Evolutionary conservation across 2,329 filamentous ascomycete genomes (phyloP), one percentile per base, ranked within the genome.

Genomic region (Beauveria sp.): DNA sequence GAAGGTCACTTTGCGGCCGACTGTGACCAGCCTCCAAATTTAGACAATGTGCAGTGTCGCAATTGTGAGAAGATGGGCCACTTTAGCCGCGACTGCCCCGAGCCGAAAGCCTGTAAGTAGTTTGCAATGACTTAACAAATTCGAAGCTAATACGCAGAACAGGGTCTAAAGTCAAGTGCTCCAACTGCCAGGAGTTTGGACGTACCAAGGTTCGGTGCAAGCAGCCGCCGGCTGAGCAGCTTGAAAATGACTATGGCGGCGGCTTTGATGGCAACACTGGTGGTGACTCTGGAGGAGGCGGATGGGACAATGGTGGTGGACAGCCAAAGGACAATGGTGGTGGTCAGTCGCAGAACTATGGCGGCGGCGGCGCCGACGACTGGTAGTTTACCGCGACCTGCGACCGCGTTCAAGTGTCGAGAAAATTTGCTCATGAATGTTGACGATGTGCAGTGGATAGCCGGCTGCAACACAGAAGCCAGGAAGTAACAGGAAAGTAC

Each of bases 11-110:
- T 79, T 49, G 72, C 76, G 64, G 76, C 75, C 20, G 80, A 84
- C 4, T 85, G 83, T 63, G 72, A 79, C 31, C 75, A 80, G 64
- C 75, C 74, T 51, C 74, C 73, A 48, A 77, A 77, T 68, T 72
- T 75, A 66, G 73, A 73, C 20, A 68, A 64, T 12, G 83, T 86
- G 3, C 81, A 75, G 10, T 91, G 88, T 74, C 83, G 82, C 64
- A 76, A 82, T 71, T 89, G 87, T 65, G 77, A 83, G 18, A 78
- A 83, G 65, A 76, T 78, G 63, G 86, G 86, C 3, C 87, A 89
- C 67, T 80, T 79, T 65, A 79, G 84, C 61, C 80, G 79, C 43
- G 87, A 90, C 52, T 90, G 85, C 66, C 79, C 83, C 0, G 77
- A 84, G 72, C 85, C 85, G 4, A 74, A 67, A 31, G 72, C 76